Conservation (phyloP, 495 filamentous ascomycete species). For the Aspergillus conjunctus region DNA sequence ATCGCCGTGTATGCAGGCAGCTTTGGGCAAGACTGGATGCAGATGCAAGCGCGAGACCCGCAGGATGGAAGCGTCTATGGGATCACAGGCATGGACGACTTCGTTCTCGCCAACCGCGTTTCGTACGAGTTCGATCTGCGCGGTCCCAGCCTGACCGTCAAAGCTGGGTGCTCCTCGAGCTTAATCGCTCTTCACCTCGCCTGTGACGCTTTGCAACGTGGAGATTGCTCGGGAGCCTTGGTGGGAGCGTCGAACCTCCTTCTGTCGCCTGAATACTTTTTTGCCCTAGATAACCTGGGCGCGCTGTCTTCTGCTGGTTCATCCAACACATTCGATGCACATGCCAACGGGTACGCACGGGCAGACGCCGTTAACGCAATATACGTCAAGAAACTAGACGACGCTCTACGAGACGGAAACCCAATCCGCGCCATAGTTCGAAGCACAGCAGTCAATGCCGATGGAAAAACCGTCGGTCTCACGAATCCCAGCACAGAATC, state of each 20-base stretch:
- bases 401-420: conserved; percentile 41
- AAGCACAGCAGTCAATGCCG: conserved; percentile 34
- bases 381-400: conserved; percentile 35
- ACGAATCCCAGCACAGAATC: conserved; percentile 9
- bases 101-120: neutral
- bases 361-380: conserved; percentile 54
- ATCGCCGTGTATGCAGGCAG: neutral
- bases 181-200: conserved; percentile 38
- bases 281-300: conserved; percentile 29
- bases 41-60: neutral
- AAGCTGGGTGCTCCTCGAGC: conserved; percentile 42
- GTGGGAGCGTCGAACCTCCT: conserved; percentile 49
- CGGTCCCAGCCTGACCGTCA: conserved; percentile 25
- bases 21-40: neutral
- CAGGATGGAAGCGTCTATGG: neutral
- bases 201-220: conserved; percentile 30
- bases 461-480: conserved; percentile 30
- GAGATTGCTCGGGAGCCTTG: conserved; percentile 42
- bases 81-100: neutral
- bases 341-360: conserved; percentile 65
- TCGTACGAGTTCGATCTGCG: neutral
- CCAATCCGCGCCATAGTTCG: conserved; percentile 48
- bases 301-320: conserved; percentile 29
- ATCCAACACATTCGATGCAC: conserved; percentile 62
- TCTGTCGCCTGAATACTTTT: conserved; percentile 33